Percentiles rank a stretch among this genome's conserved stretches.
Evolutionary conservation across 345 rosid species (phyloP).

Genomic region (Eucalyptus microcorys): DNA sequence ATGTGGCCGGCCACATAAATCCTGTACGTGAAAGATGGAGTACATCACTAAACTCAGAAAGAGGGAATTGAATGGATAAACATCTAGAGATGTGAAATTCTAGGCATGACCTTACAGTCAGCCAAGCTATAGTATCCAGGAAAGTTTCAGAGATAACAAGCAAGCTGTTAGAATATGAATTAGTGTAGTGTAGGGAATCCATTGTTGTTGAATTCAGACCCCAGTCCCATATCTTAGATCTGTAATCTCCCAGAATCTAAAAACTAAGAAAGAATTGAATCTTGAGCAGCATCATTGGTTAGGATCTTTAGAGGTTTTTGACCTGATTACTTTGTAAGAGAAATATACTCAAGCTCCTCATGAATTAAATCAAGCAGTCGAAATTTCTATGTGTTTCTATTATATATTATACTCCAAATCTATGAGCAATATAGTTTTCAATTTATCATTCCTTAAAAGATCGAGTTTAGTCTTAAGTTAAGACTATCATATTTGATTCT

Average conservation of each 20-base stretch:
- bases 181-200: background rate
- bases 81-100: background rate
- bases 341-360: background rate
- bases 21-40: conserved; percentile 21
- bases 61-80: background rate
- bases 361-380: background rate
- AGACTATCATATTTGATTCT: background rate
- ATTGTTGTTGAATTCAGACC: background rate
- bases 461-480: background rate
- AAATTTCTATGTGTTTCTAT: background rate
- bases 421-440: background rate
- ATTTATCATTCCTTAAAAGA: background rate
- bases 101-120: background rate
- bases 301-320: background rate
- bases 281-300: background rate
- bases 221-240: background rate
- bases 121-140: background rate
- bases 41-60: background rate
- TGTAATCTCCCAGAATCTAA: background rate
- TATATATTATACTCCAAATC: background rate
- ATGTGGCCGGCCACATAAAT: conserved; percentile 76
- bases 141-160: background rate
- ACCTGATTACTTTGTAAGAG: background rate
- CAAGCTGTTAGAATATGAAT: background rate
- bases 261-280: background rate